Evolutionary conservation across 805 yeast genomes (phyloP).

Genomic region (Tetrapisispora phaffii): DNA sequence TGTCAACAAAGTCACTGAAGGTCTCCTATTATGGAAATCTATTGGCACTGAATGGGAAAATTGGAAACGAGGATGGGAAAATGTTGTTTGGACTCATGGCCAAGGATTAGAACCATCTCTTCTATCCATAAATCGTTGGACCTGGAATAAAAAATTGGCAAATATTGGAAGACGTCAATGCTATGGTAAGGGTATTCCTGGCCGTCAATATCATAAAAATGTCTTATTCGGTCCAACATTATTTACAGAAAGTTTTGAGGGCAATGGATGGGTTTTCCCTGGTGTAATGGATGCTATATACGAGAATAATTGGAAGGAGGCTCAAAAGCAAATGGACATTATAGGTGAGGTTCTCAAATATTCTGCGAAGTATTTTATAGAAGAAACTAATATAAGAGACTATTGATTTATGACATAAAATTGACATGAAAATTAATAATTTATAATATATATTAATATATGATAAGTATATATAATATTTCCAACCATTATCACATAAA

Average conservation of each 20-base stretch:
- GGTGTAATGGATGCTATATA: conserved; percentile 60
- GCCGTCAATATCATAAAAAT: conserved; percentile 60
- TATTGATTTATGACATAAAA: background rate
- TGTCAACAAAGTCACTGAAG: conserved; percentile 24
- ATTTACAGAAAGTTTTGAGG: conserved; percentile 41
- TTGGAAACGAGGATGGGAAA: conserved; percentile 55
- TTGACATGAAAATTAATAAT: background rate
- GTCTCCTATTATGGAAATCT: conserved; percentile 33
- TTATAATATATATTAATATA: too few species aligned
- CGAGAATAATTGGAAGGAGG: conserved; percentile 38
- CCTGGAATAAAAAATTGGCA: conserved; percentile 59
- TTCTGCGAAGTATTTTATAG: conserved; percentile 21
- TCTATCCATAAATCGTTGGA: conserved; percentile 57
- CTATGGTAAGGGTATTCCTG: conserved; percentile 33
- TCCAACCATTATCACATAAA: too few species aligned
- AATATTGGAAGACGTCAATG: conserved; percentile 44
- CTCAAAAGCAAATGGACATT: conserved; percentile 41
- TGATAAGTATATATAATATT: too few species aligned
- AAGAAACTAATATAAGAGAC: conserved; percentile 12
- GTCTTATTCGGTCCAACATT: conserved; percentile 57
- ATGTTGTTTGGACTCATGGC: conserved; percentile 35
- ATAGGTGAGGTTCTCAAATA: conserved; percentile 31
- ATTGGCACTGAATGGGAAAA: conserved; percentile 38
- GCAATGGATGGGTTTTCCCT: conserved; percentile 59
- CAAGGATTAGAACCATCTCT: conserved; percentile 59